Conservation (phyloP, 768 basidiomycete genomes). For the Gloeopeniophorella convolvens region DNA sequence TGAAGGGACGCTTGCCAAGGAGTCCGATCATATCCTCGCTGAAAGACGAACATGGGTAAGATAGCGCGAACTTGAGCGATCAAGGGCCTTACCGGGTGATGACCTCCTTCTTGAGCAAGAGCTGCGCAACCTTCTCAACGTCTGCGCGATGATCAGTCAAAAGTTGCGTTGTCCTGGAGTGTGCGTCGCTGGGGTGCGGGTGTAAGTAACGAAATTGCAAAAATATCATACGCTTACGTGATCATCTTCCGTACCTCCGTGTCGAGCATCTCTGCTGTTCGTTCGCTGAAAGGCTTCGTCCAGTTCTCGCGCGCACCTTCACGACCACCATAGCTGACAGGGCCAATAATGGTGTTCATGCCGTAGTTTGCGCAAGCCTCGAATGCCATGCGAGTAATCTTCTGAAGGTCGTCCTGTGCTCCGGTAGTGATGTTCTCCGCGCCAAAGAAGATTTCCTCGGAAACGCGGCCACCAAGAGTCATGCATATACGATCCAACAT, state of each 20-base stretch:
- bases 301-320: slow-evolving; percentile 79
- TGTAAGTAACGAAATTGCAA: not conserved
- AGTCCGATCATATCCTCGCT: slow-evolving; percentile 86
- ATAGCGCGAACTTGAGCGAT: not conserved
- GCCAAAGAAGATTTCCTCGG: slow-evolving; percentile 98
- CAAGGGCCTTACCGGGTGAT: slow-evolving; percentile 66
- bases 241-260: slow-evolving; percentile 94
- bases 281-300: slow-evolving; percentile 98
- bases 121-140: slow-evolving; percentile 89
- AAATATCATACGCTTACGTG: slow-evolving; percentile 37
- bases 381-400: slow-evolving; percentile 97
- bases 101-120: slow-evolving; percentile 92
- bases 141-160: slow-evolving; percentile 76
- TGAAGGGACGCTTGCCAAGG: slow-evolving; percentile 78
- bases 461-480: slow-evolving; percentile 96
- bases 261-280: slow-evolving; percentile 92
- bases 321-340: slow-evolving; percentile 92
- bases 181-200: slow-evolving; percentile 49
- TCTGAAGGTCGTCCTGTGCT: slow-evolving; percentile 96
- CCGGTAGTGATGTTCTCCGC: slow-evolving; percentile 90
- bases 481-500: slow-evolving; percentile 95
- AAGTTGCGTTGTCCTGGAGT: slow-evolving; percentile 75
- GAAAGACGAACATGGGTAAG: slow-evolving; percentile 3
- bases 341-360: slow-evolving; percentile 92
- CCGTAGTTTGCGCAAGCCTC: slow-evolving; percentile 95